Evolutionary conservation across 2,329 filamentous ascomycete genomes (phyloP).

Genomic region (Penicillium sp.): DNA sequence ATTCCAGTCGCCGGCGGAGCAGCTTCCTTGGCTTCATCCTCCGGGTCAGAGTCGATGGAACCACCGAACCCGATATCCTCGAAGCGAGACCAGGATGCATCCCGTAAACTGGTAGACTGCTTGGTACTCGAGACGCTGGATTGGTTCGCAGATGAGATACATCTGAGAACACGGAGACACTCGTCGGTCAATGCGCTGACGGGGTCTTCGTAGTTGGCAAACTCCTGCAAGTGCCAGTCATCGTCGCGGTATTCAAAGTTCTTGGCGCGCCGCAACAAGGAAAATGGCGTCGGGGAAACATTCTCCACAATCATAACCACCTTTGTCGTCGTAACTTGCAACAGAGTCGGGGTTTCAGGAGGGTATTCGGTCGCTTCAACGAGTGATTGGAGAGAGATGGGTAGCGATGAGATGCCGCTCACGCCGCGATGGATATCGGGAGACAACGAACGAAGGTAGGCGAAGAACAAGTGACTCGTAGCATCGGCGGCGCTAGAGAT

Average conservation of each 20-base stretch:
- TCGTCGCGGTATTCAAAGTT: constrained; percentile 94
- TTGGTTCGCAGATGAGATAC: constrained; percentile 85
- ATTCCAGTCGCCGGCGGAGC: constrained; percentile 20
- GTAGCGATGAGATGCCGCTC: constrained; percentile 79
- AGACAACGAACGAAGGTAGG: constrained; percentile 84
- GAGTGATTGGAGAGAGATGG: constrained; percentile 85
- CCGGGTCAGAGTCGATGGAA: constrained; percentile 66
- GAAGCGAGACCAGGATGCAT: constrained; percentile 95
- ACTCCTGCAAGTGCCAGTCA: constrained; percentile 78
- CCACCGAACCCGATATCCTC: constrained; percentile 90
- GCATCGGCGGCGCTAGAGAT: constrained; percentile 78
- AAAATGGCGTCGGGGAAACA: constrained; percentile 91
- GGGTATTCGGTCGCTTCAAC: constrained; percentile 93
- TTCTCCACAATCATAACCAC: constrained; percentile 96
- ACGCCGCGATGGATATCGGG: constrained; percentile 69
- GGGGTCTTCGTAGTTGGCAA: constrained; percentile 86
- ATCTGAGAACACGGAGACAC: constrained; percentile 83
- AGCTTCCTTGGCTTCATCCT: constrained; percentile 51
- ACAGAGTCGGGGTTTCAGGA: constrained; percentile 70
- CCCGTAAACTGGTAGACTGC: constrained; percentile 69
- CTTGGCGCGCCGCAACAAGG: constrained; percentile 82
- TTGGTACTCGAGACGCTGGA: constrained; percentile 70
- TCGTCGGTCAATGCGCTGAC: constrained; percentile 86
- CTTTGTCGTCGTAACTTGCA: constrained; percentile 78
- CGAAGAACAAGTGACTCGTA: constrained; percentile 95